These are phyloP conservation scores for Tubosaeta sp. DNA, from an alignment of 768 basidiomycete genomes.

Conservation along the genomic window DNA sequence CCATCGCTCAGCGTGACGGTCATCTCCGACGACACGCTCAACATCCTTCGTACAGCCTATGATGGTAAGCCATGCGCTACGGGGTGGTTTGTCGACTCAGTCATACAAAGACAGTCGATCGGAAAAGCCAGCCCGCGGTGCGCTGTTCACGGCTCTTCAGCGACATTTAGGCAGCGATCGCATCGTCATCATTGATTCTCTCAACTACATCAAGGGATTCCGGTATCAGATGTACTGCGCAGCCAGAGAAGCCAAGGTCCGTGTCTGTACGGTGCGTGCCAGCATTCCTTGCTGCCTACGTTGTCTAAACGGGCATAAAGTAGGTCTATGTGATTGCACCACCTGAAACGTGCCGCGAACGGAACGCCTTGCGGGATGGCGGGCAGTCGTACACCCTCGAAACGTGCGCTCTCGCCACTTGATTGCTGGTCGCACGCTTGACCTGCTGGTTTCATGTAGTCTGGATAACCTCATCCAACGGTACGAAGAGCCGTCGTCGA, in stretches of 20 bases:
- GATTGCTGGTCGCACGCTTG: background rate
- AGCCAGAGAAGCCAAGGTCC: constrained; percentile 79
- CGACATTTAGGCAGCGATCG: constrained; percentile 67
- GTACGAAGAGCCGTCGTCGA: constrained; percentile 95
- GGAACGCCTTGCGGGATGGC: constrained; percentile 59
- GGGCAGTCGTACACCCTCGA: constrained; percentile 54
- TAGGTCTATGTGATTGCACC: constrained; percentile 76
- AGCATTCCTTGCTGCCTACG: background rate
- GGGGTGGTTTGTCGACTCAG: background rate
- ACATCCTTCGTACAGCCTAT: constrained; percentile 62
- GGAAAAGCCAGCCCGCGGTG: constrained; percentile 86
- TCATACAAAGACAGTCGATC: constrained; percentile 56
- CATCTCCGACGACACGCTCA: constrained; percentile 72
- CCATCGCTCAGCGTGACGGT: constrained; percentile 43
- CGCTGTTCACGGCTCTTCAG: constrained; percentile 79
- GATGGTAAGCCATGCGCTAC: constrained; percentile 48
- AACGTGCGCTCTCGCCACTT: constrained; percentile 48
- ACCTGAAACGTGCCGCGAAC: constrained; percentile 68
- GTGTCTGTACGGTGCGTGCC: constrained; percentile 77
- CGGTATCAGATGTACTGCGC: constrained; percentile 98
- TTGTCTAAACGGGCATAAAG: constrained; percentile 16
- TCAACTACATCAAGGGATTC: constrained; percentile 98
- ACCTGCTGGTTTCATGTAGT: background rate
- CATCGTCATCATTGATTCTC: constrained; percentile 83
- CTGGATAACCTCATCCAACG: constrained; percentile 57